These are phyloP conservation scores for Backusella tuberculispora DNA, from an alignment of 192 early-diverging fungal species.

Conservation along the genomic window DNA sequence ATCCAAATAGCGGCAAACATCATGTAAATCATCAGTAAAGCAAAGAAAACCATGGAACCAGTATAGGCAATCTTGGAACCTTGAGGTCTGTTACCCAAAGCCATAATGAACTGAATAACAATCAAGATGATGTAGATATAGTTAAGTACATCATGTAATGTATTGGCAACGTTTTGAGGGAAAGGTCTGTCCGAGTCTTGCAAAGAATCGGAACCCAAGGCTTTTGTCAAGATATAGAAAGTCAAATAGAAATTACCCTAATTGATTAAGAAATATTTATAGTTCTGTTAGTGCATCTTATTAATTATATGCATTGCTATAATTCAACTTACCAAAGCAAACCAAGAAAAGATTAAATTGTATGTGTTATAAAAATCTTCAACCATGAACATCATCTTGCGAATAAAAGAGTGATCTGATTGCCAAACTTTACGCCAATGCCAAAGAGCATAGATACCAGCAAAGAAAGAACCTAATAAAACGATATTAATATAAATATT, in stretches of 20 bases:
- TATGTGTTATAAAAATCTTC: conserved; percentile 86
- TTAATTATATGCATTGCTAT: neutral
- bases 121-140: conserved; percentile 64
- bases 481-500: neutral
- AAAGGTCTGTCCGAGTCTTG: conserved; percentile 35
- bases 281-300: neutral
- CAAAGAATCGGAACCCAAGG: conserved; percentile 40
- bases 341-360: conserved; percentile 90
- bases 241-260: conserved; percentile 72
- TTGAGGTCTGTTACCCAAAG: conserved; percentile 94
- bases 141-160: conserved; percentile 48
- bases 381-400: conserved; percentile 75
- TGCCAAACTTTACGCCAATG: conserved; percentile 67
- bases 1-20: conserved; percentile 75
- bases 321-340: conserved; percentile 64
- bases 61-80: conserved; percentile 79
- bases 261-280: conserved; percentile 19
- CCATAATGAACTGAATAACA: conserved; percentile 83
- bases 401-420: conserved; percentile 69
- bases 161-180: conserved; percentile 43
- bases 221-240: conserved; percentile 54
- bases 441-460: conserved; percentile 67
- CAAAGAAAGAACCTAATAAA: conserved; percentile 66
- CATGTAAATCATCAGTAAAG: conserved; percentile 86
- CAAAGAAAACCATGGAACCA: conserved; percentile 79